phyloP scores from a whole-genome alignment of 305 asterid genomes.

The Rubia peregrina region DNA sequence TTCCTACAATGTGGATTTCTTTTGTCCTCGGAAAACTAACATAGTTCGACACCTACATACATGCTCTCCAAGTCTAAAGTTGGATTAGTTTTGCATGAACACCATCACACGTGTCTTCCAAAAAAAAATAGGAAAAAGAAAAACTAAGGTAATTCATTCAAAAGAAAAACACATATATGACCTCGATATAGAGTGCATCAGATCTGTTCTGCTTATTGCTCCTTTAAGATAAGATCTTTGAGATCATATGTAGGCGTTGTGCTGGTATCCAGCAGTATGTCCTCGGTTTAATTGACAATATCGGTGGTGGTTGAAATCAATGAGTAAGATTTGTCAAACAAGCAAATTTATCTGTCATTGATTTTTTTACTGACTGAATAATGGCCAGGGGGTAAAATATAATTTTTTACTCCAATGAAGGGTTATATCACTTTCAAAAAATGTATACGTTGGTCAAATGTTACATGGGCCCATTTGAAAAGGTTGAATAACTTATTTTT shows the following conservation, averaged over 20 bases:
- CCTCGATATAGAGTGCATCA: constrained; percentile 59
- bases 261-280: constrained; percentile 22
- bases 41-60: not conserved
- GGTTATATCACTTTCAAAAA: too few relatives aligned
- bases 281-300: too few relatives aligned
- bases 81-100: not conserved
- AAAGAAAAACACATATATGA: constrained; percentile 15
- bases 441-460: too few relatives aligned
- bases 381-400: too few relatives aligned
- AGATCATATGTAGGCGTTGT: constrained; percentile 45
- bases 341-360: too few relatives aligned
- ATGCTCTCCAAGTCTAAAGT: not conserved
- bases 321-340: too few relatives aligned
- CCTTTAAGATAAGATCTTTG: constrained; percentile 45
- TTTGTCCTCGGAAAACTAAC: not conserved
- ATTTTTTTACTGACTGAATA: too few relatives aligned
- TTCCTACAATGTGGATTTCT: not conserved
- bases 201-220: constrained; percentile 33
- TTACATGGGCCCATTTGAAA: too few relatives aligned
- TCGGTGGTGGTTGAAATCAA: too few relatives aligned
- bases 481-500: too few relatives aligned
- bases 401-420: too few relatives aligned
- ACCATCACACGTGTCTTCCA: not conserved
- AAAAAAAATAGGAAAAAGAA: not conserved
- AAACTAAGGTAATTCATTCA: not conserved